Evolutionary conservation across 2,329 filamentous ascomycete genomes (phyloP).

Genomic region (Blastomyces gilchristii): DNA sequence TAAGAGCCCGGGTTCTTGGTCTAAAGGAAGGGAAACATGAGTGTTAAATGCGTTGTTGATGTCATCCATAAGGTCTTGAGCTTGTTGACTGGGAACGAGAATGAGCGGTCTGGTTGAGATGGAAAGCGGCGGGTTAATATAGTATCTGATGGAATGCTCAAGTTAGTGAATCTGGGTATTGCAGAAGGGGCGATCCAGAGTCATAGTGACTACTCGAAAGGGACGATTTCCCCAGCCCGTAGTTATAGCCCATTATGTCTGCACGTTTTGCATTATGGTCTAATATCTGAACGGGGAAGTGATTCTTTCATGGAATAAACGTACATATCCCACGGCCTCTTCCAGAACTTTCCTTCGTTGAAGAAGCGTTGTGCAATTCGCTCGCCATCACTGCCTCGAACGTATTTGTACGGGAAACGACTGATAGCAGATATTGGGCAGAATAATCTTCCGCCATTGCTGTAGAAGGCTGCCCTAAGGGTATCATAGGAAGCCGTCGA

Average conservation of each 20-base stretch:
- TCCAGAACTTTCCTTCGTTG: constrained; percentile 37
- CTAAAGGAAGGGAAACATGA: constrained; percentile 49
- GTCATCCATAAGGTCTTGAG: constrained; percentile 52
- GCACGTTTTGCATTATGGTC: not conserved
- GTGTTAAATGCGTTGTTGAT: constrained; percentile 50
- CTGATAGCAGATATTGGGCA: constrained; percentile 32
- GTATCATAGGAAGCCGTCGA: constrained; percentile 10
- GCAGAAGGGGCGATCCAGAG: not conserved
- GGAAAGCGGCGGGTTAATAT: constrained; percentile 47
- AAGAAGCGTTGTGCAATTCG: constrained; percentile 32
- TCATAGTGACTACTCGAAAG: not conserved
- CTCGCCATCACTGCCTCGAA: constrained; percentile 25
- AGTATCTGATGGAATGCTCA: constrained; percentile 45
- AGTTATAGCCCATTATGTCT: no score
- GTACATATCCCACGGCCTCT: constrained; percentile 66
- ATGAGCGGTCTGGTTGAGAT: constrained; percentile 47
- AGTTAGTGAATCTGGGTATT: constrained; percentile 12
- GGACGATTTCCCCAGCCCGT: not conserved
- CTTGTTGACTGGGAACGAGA: constrained; percentile 57
- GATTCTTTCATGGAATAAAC: constrained; percentile 24
- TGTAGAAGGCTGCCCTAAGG: constrained; percentile 13
- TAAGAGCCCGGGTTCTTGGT: constrained; percentile 46
- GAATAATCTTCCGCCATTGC: constrained; percentile 14
- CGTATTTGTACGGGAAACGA: constrained; percentile 36
- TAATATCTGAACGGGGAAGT: not conserved